Evolutionary conservation across 306 rosid genomes (phyloP).

Genomic region (Mimosa bimucronata): DNA sequence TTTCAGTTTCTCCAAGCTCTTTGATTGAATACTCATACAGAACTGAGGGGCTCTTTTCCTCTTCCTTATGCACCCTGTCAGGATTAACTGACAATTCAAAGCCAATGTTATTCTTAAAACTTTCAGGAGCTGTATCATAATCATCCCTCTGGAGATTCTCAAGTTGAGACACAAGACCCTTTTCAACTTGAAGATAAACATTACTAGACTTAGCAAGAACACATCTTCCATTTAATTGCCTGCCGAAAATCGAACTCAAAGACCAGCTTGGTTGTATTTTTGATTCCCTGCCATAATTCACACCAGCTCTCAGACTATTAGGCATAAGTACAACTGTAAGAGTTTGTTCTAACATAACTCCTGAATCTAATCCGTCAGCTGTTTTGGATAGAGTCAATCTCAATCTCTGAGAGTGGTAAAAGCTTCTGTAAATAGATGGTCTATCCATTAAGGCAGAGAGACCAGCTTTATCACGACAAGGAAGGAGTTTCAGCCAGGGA

Average conservation of each 20-base stretch:
- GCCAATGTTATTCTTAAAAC: constrained; percentile 49
- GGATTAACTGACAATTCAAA: constrained; percentile 82
- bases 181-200: constrained; percentile 76
- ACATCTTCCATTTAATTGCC: constrained; percentile 72
- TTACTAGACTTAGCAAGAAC: constrained; percentile 79
- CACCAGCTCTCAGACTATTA: constrained; percentile 41
- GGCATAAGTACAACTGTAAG: constrained; percentile 91
- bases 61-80: constrained; percentile 60
- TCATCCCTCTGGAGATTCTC: constrained; percentile 54
- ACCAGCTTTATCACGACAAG: constrained; percentile 95
- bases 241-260: constrained; percentile 81
- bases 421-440: constrained; percentile 89
- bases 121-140: constrained; percentile 46
- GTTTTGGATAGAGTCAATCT: constrained; percentile 49
- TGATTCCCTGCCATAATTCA: constrained; percentile 41
- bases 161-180: constrained; percentile 59
- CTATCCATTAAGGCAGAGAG: constrained; percentile 84
- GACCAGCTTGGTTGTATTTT: constrained; percentile 88
- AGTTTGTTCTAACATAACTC: constrained; percentile 75
- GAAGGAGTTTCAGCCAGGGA: constrained; percentile 96
- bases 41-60: constrained; percentile 52
- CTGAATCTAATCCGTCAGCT: constrained; percentile 52
- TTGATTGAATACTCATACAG: constrained; percentile 69
- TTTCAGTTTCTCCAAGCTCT: constrained; percentile 49
- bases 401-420: constrained; percentile 90